Evolutionary conservation across 1,139 yeast species (phyloP).

Genomic region (Magnusiomyces sp.): DNA sequence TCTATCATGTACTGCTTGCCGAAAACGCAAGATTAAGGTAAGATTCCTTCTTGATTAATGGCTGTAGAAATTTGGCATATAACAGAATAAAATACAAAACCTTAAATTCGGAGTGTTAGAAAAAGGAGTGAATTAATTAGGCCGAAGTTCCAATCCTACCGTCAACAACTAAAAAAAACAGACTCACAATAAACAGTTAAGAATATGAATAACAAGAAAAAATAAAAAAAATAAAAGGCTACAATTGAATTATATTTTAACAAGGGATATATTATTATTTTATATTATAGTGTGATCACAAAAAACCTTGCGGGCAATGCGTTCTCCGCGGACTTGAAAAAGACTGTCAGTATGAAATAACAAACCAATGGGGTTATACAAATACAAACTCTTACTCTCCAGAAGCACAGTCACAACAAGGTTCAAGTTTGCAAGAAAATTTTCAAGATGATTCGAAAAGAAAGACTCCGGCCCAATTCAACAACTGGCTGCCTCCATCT

Average conservation of each 20-base stretch:
- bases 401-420: no score
- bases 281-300: constrained; percentile 2
- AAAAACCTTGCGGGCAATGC: constrained; percentile 5
- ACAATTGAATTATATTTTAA: no score
- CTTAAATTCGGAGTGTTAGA: not conserved
- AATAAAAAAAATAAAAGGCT: no score
- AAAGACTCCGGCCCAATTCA: not conserved
- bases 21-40: constrained; percentile 3
- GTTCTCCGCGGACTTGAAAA: not conserved
- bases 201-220: no score
- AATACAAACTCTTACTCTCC: no score
- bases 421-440: no score
- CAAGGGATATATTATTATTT: not conserved
- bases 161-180: not conserved
- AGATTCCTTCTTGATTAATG: not conserved
- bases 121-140: no score
- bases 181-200: no score
- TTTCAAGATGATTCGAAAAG: no score
- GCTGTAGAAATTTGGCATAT: not conserved
- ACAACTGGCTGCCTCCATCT: no score
- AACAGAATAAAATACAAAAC: not conserved
- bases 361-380: constrained; percentile 4
- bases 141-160: not conserved
- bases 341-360: constrained; percentile 1
- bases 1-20: constrained; percentile 1